Evolutionary conservation across 805 yeast species (phyloP), one percentile per base, ranked within the genome.

Genomic region (Schwanniomyces polymorphus): DNA sequence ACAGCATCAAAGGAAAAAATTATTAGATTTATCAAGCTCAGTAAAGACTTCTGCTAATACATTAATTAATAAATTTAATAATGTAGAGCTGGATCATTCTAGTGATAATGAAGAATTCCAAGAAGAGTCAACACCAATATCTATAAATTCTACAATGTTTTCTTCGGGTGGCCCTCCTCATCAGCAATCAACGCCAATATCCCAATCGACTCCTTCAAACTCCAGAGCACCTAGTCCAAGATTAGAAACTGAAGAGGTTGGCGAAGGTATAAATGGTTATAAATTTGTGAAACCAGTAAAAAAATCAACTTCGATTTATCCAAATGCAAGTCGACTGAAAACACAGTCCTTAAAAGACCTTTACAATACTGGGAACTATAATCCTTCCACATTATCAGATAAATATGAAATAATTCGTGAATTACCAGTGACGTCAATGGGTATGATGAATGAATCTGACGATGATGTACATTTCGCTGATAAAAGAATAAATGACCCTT

Each of bases 121-220:
- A 27, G 34, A 14, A 46, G 44, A 18, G 38, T 50, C 47, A n/a
- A 16, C 41, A 10, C 39, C 48, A 28, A 34, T 29, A 33, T 38
- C 51, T 3, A 17, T 47, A 7, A 43, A 48, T 33, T 38, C 46
- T 9, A 29, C 50, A 7, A 35, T 43, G 26, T 41, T 41, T 33
- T 40, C 45, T 5, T 29, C 41, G 2, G 8, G 7, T 26, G 17
- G 29, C 2, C 23, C 21, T 31, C 21, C 9, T 2, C 28, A 31
- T 27, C 52, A 52, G 28, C 54, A 57, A 31, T 51, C 69, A 2
- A 71, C 75, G 0, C 77, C 76, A 0, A 71, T 72, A 10, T 67
- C 75, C 5, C 76, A 70, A 50, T 67, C 74, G 4, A 72, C 77
- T 0, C 77, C 77, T 8, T 67, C 76, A 16, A 71, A 70, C 46